Evolutionary conservation across 768 basidiomycete species (phyloP).

Genomic region (Mycena galopus): DNA sequence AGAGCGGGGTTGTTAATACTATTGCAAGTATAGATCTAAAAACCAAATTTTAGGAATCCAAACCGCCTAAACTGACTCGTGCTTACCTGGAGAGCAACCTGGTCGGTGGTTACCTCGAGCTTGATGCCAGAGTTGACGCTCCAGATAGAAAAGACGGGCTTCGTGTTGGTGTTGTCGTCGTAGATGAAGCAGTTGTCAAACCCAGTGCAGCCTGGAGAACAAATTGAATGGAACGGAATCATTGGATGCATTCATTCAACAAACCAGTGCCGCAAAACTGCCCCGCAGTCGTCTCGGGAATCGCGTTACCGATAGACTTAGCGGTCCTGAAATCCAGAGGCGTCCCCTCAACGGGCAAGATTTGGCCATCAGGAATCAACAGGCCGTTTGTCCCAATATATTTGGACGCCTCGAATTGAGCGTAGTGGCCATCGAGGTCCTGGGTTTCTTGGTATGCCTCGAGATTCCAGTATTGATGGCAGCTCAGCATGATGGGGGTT

Average conservation of each 20-base stretch:
- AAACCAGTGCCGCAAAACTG: slow-evolving; percentile 57
- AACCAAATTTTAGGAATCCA: background rate
- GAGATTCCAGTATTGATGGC: slow-evolving; percentile 61
- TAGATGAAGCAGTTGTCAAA: slow-evolving; percentile 64
- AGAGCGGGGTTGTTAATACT: slow-evolving; percentile 51
- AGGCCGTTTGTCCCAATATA: slow-evolving; percentile 56
- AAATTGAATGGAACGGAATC: background rate
- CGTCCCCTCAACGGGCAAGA: slow-evolving; percentile 51
- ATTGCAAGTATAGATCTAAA: slow-evolving; percentile 58
- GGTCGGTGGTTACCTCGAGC: slow-evolving; percentile 60
- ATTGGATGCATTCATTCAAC: background rate
- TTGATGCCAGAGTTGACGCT: slow-evolving; percentile 61
- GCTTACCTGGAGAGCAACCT: slow-evolving; percentile 58
- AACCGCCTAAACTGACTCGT: background rate
- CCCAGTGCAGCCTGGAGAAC: slow-evolving; percentile 54
- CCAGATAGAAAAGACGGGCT: slow-evolving; percentile 57
- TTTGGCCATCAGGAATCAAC: slow-evolving; percentile 57
- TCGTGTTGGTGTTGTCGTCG: slow-evolving; percentile 46
- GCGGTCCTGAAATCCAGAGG: slow-evolving; percentile 59
- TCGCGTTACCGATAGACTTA: slow-evolving; percentile 54
- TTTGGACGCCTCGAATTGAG: slow-evolving; percentile 53
- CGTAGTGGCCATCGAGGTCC: slow-evolving; percentile 52
- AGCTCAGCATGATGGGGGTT: slow-evolving; percentile 61
- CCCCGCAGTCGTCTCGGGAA: slow-evolving; percentile 49
- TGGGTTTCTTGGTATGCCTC: slow-evolving; percentile 59